A percentile compares a stretch with the other conserved stretches of the same genome.
Evolutionary conservation across 495 filamentous ascomycete genomes (phyloP).

Genomic region (Aspergillus bridgeri): DNA sequence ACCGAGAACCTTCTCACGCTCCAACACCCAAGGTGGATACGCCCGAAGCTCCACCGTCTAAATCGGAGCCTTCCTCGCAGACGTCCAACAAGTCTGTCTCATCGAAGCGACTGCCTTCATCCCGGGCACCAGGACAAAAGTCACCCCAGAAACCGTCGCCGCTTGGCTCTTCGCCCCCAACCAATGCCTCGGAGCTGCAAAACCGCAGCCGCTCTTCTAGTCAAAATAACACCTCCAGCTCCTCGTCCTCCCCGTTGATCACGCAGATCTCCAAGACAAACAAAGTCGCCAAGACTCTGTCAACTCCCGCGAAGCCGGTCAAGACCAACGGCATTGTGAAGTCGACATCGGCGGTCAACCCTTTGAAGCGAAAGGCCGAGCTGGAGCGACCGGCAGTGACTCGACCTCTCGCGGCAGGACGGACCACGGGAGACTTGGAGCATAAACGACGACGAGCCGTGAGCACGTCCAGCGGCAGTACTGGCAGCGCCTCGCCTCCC

Average conservation of each 20-base stretch:
- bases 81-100: conserved; percentile 24
- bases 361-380: conserved; percentile 49
- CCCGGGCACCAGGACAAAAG: conserved; percentile 36
- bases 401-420: conserved; percentile 15
- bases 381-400: conserved; percentile 28
- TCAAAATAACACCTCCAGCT: conserved; percentile 41
- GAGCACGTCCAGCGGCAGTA: conserved; percentile 47
- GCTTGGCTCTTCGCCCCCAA: conserved; percentile 69
- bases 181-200: conserved; percentile 66
- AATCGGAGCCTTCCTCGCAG: conserved; percentile 16
- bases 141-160: conserved; percentile 73
- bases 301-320: conserved; percentile 17
- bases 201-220: conserved; percentile 40
- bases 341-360: conserved; percentile 24
- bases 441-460: conserved; percentile 46
- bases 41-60: conserved; percentile 7
- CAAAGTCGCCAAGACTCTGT: conserved; percentile 15
- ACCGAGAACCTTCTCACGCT: conserved; percentile 14
- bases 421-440: conserved; percentile 34
- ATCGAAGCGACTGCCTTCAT: conserved; percentile 36
- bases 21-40: conserved; percentile 18
- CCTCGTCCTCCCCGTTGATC: conserved; percentile 45
- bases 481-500: conserved; percentile 45
- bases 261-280: conserved; percentile 33
- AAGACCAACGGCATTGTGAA: conserved; percentile 30